Base-by-base conservation (phyloP, 495 filamentous ascomycete genomes). In the Daldinia decipiens region DNA sequence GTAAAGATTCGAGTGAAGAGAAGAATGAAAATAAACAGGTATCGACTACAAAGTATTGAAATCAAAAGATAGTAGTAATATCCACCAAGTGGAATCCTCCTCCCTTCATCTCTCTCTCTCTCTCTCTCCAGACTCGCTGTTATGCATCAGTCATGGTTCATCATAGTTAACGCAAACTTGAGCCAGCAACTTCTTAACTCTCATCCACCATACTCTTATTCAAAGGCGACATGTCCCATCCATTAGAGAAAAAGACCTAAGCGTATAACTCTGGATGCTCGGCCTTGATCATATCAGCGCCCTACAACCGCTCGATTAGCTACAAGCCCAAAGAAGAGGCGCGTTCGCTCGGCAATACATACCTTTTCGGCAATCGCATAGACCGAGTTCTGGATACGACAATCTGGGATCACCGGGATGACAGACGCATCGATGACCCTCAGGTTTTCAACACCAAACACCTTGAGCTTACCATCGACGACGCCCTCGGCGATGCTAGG, bases 281-380 rank as follows among this genome's bases (percentile, higher is more conserved):
- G 7, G 77, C 77, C 67, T 84, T 85, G 76, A 84, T 83, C 40
- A 81, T 71, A 70, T 84, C 82, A 53, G 82, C 79, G 26, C 79
- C 85, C 82, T 87, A 47, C 26, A 40, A 43, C 1, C 15, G 26
- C 43, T 57, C 58, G 71, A 68, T 72, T 64, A 66, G 63, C 34
- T 55, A 29, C 8, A 17, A 29, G 34, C 15, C n/a, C 50, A 51
- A 17, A 64, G 21, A 9, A 50, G 15, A 19, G 21, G 58, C n/a
- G n/a, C n/a, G n/a, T n/a, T 11, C 29, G 0, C 29, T 26, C 5
- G 15, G 38, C 9, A 54, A 12, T 34, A 65, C 72, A 58, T 61
- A 78, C 81, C 74, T 80, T 87, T 68, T 89, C 87, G 45, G 80
- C 87, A 73, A 88, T 74, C 83, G 85, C 85, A 60, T 89, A 89